Evolutionary conservation across 208 protist species (phyloP), one percentile per base, ranked within the genome.

Genomic region (Leishmania tropica): DNA sequence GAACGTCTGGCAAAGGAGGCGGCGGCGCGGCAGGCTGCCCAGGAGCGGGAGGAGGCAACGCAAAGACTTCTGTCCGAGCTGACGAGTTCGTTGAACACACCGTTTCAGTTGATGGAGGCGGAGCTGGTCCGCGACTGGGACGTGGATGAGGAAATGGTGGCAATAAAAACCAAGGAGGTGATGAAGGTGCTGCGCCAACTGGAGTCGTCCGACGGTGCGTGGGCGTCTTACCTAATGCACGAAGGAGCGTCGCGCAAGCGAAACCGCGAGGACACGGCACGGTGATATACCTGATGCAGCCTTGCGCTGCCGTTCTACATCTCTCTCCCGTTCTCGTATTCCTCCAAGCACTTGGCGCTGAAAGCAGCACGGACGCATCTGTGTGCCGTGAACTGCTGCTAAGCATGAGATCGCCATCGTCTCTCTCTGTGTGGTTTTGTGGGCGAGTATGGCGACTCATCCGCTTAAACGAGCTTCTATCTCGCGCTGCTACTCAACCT

Each of bases 41-140:
- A 81, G 71, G 87, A 88, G 77, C 81, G 83, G 37, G 91, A 89
- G 77, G 83, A 78, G 75, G 88, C 90, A 31, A 86, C 88, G 75
- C 79, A 80, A 73, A 76, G 78, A 45, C 88, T 96, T 77, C 58
- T 90, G 48, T 45, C 88, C 7, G 94, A 96, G 84, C 84, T 96
- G 53, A 95, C 91, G 65, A 78, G 88, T 64, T 73, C 84, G 1
- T 68, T 95, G 67, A 70, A 90, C 76, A 94, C 92, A 21, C 91
- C 94, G 17, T 92, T 95, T 71, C 84, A 87, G 40, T 83, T 87
- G 78, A 92, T 96, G 89, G 91, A 96, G 84, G 76, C 76, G 37
- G 88, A 87, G 75, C 65, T 97, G 37, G 85, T 97, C 45, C 84
- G 87, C 21, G 92, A 95, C 54, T 96, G 92, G 91, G 90, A 96